Evolutionary conservation across 352 stramenopile genomes (phyloP).

Genomic region (Globisporangium solare): DNA sequence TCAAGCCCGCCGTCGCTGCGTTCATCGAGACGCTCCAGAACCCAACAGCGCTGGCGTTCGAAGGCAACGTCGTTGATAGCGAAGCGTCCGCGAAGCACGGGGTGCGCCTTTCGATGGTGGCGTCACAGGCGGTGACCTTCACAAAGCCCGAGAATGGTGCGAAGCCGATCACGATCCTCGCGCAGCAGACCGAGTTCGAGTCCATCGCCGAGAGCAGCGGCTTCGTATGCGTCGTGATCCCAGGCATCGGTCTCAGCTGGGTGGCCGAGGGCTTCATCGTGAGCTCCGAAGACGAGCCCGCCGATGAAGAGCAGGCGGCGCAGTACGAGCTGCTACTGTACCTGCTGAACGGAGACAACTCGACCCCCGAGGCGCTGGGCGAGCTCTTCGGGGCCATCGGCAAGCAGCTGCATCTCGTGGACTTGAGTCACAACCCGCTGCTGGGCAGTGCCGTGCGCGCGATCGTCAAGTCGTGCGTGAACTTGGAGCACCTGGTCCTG

Average conservation of each 20-base stretch:
- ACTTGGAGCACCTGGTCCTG: neutral
- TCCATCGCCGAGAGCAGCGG: neutral
- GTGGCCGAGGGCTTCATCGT: neutral
- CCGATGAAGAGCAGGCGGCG: neutral
- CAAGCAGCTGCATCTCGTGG: no score
- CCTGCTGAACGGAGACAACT: no score
- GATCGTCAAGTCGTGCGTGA: neutral
- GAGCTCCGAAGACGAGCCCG: neutral
- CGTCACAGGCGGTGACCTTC: no score
- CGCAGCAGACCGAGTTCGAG: neutral
- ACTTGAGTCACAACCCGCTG: no score
- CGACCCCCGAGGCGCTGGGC: neutral
- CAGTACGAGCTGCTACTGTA: neutral
- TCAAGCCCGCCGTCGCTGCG: neutral
- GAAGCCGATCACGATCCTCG: neutral
- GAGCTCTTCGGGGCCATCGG: no score
- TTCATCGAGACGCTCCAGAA: no score
- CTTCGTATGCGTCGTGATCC: slow-evolving; percentile 3
- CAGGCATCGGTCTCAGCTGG: slow-evolving; percentile 7
- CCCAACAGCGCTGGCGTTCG: neutral
- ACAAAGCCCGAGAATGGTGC: no score
- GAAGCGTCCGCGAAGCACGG: no score
- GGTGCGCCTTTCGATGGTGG: no score
- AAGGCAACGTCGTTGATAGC: neutral
- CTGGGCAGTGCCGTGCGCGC: neutral